A percentile compares a stretch with the other conserved stretches of the same genome.
Evolutionary conservation across 257 asterid species (phyloP).

Genomic region (Leonotis leonurus): DNA sequence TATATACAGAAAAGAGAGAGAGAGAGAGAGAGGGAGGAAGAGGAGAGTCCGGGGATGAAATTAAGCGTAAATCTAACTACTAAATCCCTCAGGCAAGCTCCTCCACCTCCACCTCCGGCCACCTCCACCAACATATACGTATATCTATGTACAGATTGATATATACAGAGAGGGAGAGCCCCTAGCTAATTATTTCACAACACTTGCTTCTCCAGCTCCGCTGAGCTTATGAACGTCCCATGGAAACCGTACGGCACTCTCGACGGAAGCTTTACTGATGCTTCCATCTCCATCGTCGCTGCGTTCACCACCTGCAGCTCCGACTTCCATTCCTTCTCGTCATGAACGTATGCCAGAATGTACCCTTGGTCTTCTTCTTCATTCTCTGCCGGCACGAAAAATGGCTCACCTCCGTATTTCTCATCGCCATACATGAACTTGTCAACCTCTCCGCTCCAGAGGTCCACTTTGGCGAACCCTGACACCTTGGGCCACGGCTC

Average conservation of each 20-base stretch:
- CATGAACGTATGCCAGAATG: constrained; percentile 46
- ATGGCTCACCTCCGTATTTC: constrained; percentile 65
- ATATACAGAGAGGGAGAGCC: not conserved
- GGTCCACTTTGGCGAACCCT: constrained; percentile 64
- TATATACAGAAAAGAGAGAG: not conserved
- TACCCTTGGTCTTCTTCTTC: constrained; percentile 52
- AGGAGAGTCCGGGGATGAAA: constrained; percentile 40
- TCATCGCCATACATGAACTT: constrained; percentile 40
- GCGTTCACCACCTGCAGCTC: constrained; percentile 63
- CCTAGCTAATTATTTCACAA: not conserved
- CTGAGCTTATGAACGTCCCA: constrained; percentile 54
- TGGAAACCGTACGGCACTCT: constrained; percentile 87
- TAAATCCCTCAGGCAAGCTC: constrained; percentile 30
- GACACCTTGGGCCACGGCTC: constrained; percentile 85
- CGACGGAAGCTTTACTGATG: constrained; percentile 49
- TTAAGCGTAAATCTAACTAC: constrained; percentile 13
- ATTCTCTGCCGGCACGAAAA: constrained; percentile 36
- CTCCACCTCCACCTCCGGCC: not conserved
- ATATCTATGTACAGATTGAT: not conserved
- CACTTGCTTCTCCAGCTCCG: constrained; percentile 42
- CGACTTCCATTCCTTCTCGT: constrained; percentile 48
- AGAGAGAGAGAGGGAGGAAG: not conserved
- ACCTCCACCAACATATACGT: not conserved
- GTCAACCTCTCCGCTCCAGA: constrained; percentile 32
- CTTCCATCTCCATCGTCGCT: constrained; percentile 38